phyloP scores from a whole-genome alignment of 164 flowering plant species.

The Paratinospora sagittata region DNA sequence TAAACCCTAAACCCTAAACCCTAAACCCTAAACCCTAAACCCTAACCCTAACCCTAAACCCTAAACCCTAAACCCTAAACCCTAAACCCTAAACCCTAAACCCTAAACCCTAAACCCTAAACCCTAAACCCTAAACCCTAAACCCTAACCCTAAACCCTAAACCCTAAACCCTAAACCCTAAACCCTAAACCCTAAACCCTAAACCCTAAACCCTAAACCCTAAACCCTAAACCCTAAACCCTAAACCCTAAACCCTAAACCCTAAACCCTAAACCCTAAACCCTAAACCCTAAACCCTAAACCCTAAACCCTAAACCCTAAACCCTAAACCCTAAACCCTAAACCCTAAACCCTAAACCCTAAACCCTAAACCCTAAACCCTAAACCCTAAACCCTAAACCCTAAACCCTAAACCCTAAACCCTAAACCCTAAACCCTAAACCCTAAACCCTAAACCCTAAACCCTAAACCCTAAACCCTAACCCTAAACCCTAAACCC shows the following conservation, averaged over 20 bases:
- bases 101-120: constrained; percentile 18
- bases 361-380: constrained; percentile 15
- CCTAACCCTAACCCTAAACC: too few relatives aligned
- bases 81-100: constrained; percentile 13
- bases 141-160: constrained; percentile 1
- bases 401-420: constrained; percentile 10
- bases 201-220: constrained; percentile 11
- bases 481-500: constrained; percentile 7
- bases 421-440: constrained; percentile 9
- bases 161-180: constrained; percentile 6
- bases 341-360: constrained; percentile 18
- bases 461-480: constrained; percentile 9
- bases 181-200: constrained; percentile 12
- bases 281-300: constrained; percentile 8
- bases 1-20: background rate
- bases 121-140: constrained; percentile 16
- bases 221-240: constrained; percentile 13
- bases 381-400: constrained; percentile 12
- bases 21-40: constrained; percentile 1
- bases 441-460: constrained; percentile 11
- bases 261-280: constrained; percentile 14
- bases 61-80: background rate
- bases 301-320: constrained; percentile 12
- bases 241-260: constrained; percentile 6
- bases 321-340: constrained; percentile 17